Evolutionary conservation across 2,329 filamentous ascomycete genomes (phyloP).

Genomic region (Zasmidium citrigriseum): DNA sequence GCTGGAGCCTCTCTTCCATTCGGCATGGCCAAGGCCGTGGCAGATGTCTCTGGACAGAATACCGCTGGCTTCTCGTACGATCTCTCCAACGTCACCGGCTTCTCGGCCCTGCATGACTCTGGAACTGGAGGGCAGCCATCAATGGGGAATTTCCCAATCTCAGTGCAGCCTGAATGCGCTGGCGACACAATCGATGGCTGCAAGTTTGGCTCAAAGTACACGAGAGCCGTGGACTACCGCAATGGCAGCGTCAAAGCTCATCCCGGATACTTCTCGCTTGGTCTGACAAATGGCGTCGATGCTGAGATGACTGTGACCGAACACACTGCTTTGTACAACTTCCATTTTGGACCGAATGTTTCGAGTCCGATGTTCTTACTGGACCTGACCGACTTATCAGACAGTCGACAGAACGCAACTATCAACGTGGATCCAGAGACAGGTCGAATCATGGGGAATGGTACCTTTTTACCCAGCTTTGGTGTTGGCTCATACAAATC

Average conservation of each 20-base stretch:
- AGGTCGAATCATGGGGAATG: constrained; percentile 59
- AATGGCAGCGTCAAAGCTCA: constrained; percentile 53
- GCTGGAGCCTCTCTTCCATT: constrained; percentile 41
- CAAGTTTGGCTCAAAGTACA: constrained; percentile 50
- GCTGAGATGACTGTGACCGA: constrained; percentile 63
- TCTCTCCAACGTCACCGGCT: constrained; percentile 45
- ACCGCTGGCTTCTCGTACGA: constrained; percentile 58
- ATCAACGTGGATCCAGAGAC: constrained; percentile 54
- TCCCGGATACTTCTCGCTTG: constrained; percentile 61
- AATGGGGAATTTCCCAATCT: constrained; percentile 25
- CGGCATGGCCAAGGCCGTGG: constrained; percentile 48
- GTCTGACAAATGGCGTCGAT: constrained; percentile 55
- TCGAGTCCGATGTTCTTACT: constrained; percentile 57
- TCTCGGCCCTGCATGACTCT: constrained; percentile 51
- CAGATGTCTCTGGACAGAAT: constrained; percentile 51
- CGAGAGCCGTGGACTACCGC: constrained; percentile 51
- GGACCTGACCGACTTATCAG: constrained; percentile 59
- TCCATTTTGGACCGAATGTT: constrained; percentile 45
- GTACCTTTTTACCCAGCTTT: constrained; percentile 61
- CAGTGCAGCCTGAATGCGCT: constrained; percentile 31
- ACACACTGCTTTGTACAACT: constrained; percentile 60
- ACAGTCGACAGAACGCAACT: constrained; percentile 51
- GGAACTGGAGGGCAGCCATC: constrained; percentile 45
- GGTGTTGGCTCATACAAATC: constrained; percentile 58
- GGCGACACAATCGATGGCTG: constrained; percentile 39